phyloP scores from a whole-genome alignment of 2,329 filamentous ascomycete species.

The Alternaria sp. region DNA sequence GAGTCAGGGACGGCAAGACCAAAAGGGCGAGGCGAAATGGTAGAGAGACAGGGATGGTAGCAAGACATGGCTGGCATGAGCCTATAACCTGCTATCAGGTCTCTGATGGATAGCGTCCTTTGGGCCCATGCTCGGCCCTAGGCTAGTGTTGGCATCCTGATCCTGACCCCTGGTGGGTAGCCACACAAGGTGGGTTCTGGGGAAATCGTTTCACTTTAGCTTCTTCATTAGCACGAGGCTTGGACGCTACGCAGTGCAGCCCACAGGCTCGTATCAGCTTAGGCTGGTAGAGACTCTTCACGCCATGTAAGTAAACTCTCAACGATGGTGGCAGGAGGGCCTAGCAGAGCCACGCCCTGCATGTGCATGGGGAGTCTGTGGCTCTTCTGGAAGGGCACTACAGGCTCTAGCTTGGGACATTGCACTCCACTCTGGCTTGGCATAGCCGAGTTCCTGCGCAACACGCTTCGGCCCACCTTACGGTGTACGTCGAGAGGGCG shows the following conservation, averaged over 20 bases:
- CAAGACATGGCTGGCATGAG: conserved; percentile 45
- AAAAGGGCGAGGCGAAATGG: conserved; percentile 24
- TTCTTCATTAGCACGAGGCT: conserved; percentile 31
- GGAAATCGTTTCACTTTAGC: conserved; percentile 51
- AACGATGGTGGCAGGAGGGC: conserved; percentile 32
- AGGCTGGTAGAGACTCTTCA: conserved; percentile 16
- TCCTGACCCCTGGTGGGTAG: conserved; percentile 42
- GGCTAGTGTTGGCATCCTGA: conserved; percentile 41
- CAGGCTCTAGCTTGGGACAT: conserved; percentile 28
- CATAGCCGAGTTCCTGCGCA: conserved; percentile 33
- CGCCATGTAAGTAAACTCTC: conserved; percentile 23
- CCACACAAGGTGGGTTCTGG: conserved; percentile 51
- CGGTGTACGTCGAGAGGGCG: conserved; percentile 23
- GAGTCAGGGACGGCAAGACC: conserved; percentile 23
- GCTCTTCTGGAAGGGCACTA: conserved; percentile 38
- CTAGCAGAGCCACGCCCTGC: conserved; percentile 28
- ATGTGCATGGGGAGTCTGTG: conserved; percentile 22
- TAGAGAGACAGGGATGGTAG: conserved; percentile 33
- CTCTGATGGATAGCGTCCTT: conserved; percentile 41
- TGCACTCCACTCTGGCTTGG: conserved; percentile 26
- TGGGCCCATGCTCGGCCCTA: conserved; percentile 35
- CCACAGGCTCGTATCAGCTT: conserved; percentile 23
- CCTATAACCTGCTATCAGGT: conserved; percentile 50
- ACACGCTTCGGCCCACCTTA: conserved; percentile 38
- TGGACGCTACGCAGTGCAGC: conserved; percentile 32